A percentile compares a stretch with the other conserved stretches of the same genome.
Evolutionary conservation across 352 stramenopile species (phyloP).

Genomic region (Pythium pyrilobum): DNA sequence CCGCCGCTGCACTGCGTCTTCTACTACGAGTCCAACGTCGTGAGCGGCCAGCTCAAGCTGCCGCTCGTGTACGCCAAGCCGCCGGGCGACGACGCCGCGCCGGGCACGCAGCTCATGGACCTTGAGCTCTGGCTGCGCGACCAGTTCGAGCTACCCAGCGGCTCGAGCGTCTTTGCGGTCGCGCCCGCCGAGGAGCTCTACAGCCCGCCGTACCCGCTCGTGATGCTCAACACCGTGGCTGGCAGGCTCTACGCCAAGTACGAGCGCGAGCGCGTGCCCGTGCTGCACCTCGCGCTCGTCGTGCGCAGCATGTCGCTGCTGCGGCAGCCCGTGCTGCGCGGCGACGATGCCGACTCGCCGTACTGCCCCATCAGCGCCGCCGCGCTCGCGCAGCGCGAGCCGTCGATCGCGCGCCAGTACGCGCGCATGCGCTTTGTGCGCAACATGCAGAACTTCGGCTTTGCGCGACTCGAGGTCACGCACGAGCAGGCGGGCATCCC

Average conservation of each 20-base stretch:
- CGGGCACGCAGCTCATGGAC: constrained; percentile 59
- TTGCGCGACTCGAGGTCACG: constrained; percentile 64
- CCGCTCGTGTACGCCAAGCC: constrained; percentile 60
- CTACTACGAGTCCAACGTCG: constrained; percentile 51
- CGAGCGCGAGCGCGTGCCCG: constrained; percentile 34
- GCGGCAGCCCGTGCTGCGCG: constrained; percentile 41
- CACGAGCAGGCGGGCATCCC: constrained; percentile 57
- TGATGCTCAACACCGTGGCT: constrained; percentile 77
- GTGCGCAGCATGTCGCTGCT: constrained; percentile 57
- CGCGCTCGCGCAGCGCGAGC: constrained; percentile 23
- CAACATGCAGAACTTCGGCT: constrained; percentile 70
- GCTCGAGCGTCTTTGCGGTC: constrained; percentile 70
- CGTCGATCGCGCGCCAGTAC: constrained; percentile 46
- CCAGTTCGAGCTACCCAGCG: constrained; percentile 44
- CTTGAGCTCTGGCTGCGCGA: constrained; percentile 69
- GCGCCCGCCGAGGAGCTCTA: constrained; percentile 74
- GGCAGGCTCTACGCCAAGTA: constrained; percentile 33
- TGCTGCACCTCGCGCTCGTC: constrained; percentile 62
- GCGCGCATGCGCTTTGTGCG: constrained; percentile 54
- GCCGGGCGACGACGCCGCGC: constrained; percentile 9
- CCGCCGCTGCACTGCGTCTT: constrained; percentile 67
- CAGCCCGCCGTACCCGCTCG: constrained; percentile 66
- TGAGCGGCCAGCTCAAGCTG: constrained; percentile 47
- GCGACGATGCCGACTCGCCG: constrained; percentile 46
- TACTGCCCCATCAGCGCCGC: constrained; percentile 58